Evolutionary conservation across 495 filamentous ascomycete genomes (phyloP).

Genomic region (Choiromyces venosus): DNA sequence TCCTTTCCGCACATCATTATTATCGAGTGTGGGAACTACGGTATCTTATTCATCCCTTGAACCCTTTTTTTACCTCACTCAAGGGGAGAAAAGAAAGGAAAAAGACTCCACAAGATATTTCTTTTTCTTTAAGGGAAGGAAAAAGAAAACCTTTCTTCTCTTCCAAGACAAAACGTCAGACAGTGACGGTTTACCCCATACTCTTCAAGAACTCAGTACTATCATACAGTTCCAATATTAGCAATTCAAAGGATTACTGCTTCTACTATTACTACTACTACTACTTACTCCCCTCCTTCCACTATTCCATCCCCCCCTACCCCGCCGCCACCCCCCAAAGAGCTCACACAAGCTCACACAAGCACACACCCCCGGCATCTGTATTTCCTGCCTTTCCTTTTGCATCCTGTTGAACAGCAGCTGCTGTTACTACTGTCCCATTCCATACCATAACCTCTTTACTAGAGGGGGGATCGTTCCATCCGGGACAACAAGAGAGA

Average conservation of each 20-base stretch:
- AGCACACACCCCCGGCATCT: background rate
- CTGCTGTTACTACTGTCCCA: background rate
- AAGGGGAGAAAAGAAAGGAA: background rate
- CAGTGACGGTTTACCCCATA: background rate
- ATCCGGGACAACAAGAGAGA: background rate
- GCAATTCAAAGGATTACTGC: background rate
- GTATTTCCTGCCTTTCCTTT: background rate
- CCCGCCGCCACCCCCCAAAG: background rate
- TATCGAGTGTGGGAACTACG: background rate
- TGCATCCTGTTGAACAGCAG: background rate
- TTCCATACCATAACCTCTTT: background rate
- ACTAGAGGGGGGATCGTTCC: background rate
- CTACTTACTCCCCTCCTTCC: background rate
- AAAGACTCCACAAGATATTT: background rate
- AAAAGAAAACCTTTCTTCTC: background rate
- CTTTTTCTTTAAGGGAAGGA: background rate
- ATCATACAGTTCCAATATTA: slow-evolving; percentile 2
- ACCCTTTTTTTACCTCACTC: background rate
- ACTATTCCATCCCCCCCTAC: background rate
- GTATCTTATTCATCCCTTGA: background rate
- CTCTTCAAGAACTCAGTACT: background rate
- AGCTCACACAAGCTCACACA: background rate
- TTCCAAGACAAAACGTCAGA: background rate
- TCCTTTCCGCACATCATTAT: background rate
- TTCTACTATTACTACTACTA: background rate